phyloP scores from a whole-genome alignment of 2,329 filamentous ascomycete genomes.

The Bipolaris victoriae region DNA sequence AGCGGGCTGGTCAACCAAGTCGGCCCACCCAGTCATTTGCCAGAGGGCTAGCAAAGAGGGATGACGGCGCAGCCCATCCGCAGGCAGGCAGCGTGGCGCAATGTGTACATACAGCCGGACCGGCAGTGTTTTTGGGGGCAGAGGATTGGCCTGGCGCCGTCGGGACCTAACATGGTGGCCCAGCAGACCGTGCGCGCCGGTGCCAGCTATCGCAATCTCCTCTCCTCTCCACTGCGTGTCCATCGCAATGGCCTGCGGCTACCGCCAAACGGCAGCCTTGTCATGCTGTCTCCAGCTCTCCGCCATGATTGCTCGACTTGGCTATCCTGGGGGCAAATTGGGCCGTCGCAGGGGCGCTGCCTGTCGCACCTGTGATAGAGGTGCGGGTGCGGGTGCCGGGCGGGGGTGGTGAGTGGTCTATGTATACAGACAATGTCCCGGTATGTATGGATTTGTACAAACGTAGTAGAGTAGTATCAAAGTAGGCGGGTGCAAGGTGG shows the following conservation, averaged over 20 bases:
- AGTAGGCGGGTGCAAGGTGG: too few relatives aligned
- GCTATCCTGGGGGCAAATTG: background rate
- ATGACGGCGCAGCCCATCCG: constrained; percentile 10
- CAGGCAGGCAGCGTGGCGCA: too few relatives aligned
- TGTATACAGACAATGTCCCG: too few relatives aligned
- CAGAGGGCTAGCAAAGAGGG: background rate
- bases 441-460: too few relatives aligned
- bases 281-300: background rate
- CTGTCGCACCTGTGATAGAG: too few relatives aligned
- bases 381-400: too few relatives aligned
- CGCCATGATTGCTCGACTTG: constrained; percentile 1
- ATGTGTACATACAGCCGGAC: constrained; percentile 7
- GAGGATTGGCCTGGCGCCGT: constrained; percentile 1
- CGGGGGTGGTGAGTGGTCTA: too few relatives aligned
- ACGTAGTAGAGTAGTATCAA: too few relatives aligned
- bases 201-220: constrained; percentile 13
- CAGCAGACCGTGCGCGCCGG: constrained; percentile 3
- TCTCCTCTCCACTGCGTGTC: background rate
- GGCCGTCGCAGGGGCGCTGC: background rate
- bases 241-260: constrained; percentile 15
- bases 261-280: constrained; percentile 8
- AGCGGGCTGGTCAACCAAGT: too few relatives aligned
- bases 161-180: constrained; percentile 5
- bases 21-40: background rate
- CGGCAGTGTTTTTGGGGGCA: constrained; percentile 2